These are phyloP conservation scores for Lachnellula suecica DNA, from an alignment of 2,329 filamentous ascomycete genomes.

Conservation along the genomic window DNA sequence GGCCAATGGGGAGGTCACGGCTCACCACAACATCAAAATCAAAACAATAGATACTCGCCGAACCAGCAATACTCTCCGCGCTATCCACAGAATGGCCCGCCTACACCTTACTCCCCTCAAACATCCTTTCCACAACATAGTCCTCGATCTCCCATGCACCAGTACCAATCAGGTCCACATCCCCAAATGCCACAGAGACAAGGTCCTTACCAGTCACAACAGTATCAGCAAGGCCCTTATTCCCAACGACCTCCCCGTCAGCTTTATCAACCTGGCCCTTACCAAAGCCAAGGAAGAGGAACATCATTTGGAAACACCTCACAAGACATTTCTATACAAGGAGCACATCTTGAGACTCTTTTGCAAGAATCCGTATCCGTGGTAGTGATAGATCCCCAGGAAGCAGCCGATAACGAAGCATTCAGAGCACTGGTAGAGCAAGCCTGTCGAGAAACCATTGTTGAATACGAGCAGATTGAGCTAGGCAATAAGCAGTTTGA, in stretches of 20 bases:
- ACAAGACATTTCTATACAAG: slow-evolving; percentile 51
- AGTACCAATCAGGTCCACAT: slow-evolving; percentile 12
- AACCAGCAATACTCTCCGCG: slow-evolving; percentile 22
- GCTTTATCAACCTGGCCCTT: slow-evolving; percentile 28
- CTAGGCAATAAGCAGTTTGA: slow-evolving; percentile 46
- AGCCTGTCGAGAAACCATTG: slow-evolving; percentile 61
- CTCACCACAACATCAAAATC: slow-evolving; percentile 4
- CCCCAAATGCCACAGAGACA: slow-evolving; percentile 1
- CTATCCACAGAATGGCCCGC: slow-evolving; percentile 14
- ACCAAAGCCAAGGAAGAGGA: slow-evolving; percentile 16
- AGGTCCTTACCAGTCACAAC: slow-evolving; percentile 7
- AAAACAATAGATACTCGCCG: slow-evolving; percentile 19
- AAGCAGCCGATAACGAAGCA: slow-evolving; percentile 68
- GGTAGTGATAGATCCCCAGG: slow-evolving; percentile 57
- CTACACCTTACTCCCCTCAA: slow-evolving; percentile 20
- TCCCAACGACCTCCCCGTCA: slow-evolving; percentile 24
- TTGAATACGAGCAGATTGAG: slow-evolving; percentile 47
- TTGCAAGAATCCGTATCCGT: slow-evolving; percentile 34
- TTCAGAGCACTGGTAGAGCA: slow-evolving; percentile 66
- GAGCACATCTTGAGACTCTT: slow-evolving; percentile 48
- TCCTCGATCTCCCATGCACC: slow-evolving; percentile 35
- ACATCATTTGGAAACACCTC: slow-evolving; percentile 10
- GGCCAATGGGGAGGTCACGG: slow-evolving; percentile 31
- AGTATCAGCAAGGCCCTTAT: slow-evolving; percentile 9
- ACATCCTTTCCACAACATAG: slow-evolving; percentile 16